Base-by-base conservation (phyloP, 306 rosid species). In the Mimosa bimucronata region DNA sequence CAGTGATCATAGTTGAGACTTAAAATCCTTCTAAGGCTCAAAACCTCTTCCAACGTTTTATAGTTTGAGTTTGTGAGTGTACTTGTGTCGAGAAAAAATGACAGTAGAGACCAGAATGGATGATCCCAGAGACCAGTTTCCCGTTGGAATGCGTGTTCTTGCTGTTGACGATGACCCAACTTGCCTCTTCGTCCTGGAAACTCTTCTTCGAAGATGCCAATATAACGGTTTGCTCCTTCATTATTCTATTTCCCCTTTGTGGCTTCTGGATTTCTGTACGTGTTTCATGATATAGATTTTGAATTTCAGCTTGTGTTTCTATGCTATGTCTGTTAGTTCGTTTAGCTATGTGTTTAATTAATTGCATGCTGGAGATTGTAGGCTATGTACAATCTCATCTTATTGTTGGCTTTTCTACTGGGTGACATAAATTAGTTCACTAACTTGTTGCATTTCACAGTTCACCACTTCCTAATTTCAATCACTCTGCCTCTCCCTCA, bases 151-250 rank as follows among this genome's bases (percentile, higher is more conserved):
- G 99, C 97, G 98, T 78, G 97, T 96, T 45, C 98, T 96, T 26
- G 98, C 98, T 5, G 99, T 96, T 23, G 99, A 96, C 21, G 99
- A 96, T 68, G 97, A 96, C 71, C 92, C 93, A 62, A 93, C 94
- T 38, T 93, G 98, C 73, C 98, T 93, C 76, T 31, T 81, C 57
- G 71, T 96, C 71, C 71, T 96, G 82, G 97, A 91, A 85, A 86
- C 83, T 74, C 83, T 93, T 28, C 99, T 96, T 58, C 89, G 92
- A 70, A 88, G 88, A 77, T 96, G 99, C 83, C 89, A 90, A 66
- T 96, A 96, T 87, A 97, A 93, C 64, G 99, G 99, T 96, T 71
- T 50, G 79, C 48, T 38, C 72, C 53, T 48, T 64, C 60, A 45
- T 5, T 28, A 28, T 45, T 30, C 34, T 4, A 44, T 48, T 44